Base-by-base conservation (phyloP, 345 rosid species). In the Eucalyptus marginata region DNA sequence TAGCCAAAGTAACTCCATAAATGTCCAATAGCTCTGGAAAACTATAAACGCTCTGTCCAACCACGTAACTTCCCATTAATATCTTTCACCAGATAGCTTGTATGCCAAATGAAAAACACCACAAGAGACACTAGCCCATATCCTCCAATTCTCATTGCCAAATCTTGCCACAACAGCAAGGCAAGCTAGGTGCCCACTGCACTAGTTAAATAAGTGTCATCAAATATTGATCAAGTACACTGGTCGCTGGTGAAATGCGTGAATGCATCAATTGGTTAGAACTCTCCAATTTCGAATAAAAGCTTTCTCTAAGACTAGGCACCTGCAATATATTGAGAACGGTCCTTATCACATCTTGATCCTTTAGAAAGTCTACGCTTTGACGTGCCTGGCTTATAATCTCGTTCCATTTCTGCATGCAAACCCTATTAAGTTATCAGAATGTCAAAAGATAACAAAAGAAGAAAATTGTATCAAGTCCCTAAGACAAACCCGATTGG, bases 261-360 rank as follows among this genome's bases (percentile, higher is more conserved):
- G 20, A 84, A 84, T 12, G 87, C 87, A 86, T 44, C 87, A 15
- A 51, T 16, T 49, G 58, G 51, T 31, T 27, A 40, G 33, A 84
- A 47, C 40, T 49, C 29, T 64, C 76, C 76, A n/a, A 64, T 64
- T 64, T 64, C 5, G 10, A 64, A 68, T 68, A 68, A 68, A 33
- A 68, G 80, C 44, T 66, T 66, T 68, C 80, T 68, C 80, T 17
- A 86, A 51, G 87, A 86, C 33, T 86, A 81, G 88, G 51, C 88
- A 95, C 99, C 99, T 98, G 99, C 90, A 97, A 90, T 88, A 98
- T 98, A 90, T 98, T 98, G 84, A 98, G 97, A 89, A 98, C 99
- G 56, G 98, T 93, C 90, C 97, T 93, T 87, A 98, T 97, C 90
- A 98, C 99, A 71, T 91, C 96, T 89, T 92, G 99, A 90, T 97